Evolutionary conservation across 1,139 yeast genomes (phyloP).

Genomic region (Hemisphaericaspora xylofermentans): DNA sequence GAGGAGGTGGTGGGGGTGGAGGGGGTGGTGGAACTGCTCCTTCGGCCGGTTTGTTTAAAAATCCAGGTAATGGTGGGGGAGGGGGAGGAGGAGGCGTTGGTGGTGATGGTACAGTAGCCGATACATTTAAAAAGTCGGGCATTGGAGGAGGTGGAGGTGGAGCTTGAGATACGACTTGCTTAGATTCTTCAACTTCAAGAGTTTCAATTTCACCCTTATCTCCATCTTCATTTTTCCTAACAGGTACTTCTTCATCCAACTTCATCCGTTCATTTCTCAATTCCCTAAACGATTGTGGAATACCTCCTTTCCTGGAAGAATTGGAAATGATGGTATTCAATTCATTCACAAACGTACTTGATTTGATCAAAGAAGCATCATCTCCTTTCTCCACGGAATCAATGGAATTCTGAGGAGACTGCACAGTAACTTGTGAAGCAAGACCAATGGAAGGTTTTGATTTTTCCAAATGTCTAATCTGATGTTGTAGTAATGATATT

Average conservation of each 20-base stretch:
- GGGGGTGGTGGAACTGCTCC: slow-evolving; percentile 21
- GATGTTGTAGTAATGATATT: slow-evolving; percentile 22
- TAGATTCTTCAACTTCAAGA: neutral
- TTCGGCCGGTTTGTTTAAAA: slow-evolving; percentile 12
- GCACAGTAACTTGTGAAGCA: neutral
- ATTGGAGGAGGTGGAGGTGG: slow-evolving; percentile 31
- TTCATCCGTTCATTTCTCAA: slow-evolving; percentile 8
- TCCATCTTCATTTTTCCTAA: neutral
- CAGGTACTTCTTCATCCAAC: neutral
- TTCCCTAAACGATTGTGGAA: slow-evolving; percentile 1
- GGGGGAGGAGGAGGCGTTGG: slow-evolving; percentile 33
- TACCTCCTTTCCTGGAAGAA: neutral
- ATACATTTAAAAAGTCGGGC: slow-evolving; percentile 19
- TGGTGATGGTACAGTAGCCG: slow-evolving; percentile 17
- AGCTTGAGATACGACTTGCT: slow-evolving; percentile 3
- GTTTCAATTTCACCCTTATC: neutral
- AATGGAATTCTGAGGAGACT: slow-evolving; percentile 2
- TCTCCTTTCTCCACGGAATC: slow-evolving; percentile 2
- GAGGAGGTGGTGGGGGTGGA: slow-evolving; percentile 11
- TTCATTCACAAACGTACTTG: slow-evolving; percentile 16
- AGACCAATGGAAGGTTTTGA: neutral
- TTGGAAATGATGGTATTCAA: slow-evolving; percentile 19
- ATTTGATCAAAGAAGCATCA: neutral
- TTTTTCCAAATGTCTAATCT: slow-evolving; percentile 8
- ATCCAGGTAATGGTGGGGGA: slow-evolving; percentile 34